Evolutionary conservation across 345 rosid genomes (phyloP).

Genomic region (Lagerstroemia speciosa): DNA sequence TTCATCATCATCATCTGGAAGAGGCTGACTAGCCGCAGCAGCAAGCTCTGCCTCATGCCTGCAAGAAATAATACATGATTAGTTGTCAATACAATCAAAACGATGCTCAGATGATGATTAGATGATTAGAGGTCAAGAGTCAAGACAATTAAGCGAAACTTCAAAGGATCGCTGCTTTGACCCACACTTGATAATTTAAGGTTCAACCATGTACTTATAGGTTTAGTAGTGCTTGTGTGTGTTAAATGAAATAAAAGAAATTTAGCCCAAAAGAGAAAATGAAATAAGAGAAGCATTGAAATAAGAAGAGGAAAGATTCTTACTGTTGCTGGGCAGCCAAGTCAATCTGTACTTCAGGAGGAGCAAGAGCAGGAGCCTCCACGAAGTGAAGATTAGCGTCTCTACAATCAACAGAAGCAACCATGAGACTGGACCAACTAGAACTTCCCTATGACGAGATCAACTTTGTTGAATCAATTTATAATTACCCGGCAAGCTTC

Average conservation of each 20-base stretch:
- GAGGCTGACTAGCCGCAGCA: constrained; percentile 74
- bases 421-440: not conserved
- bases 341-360: constrained; percentile 89
- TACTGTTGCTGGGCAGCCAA: constrained; percentile 82
- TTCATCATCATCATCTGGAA: constrained; percentile 76
- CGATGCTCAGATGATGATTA: not conserved
- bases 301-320: constrained; percentile 11
- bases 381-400: constrained; percentile 90
- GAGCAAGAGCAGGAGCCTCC: constrained; percentile 86
- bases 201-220: no score
- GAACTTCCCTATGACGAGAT: not conserved
- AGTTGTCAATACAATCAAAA: not conserved
- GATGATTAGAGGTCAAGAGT: no score
- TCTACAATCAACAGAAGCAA: constrained; percentile 19
- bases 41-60: constrained; percentile 84
- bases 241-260: no score
- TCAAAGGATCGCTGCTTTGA: no score
- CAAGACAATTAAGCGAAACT: no score
- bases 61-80: not conserved
- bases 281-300: not conserved
- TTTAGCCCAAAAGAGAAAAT: no score
- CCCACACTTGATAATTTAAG: no score
- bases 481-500: constrained; percentile 69
- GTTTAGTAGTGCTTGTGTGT: no score
- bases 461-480: not conserved